A percentile compares a stretch with the other conserved stretches of the same genome.
These are phyloP conservation scores for Tetracladium marchalianum DNA, from an alignment of 495 filamentous ascomycete genomes.

Conservation along the genomic window DNA sequence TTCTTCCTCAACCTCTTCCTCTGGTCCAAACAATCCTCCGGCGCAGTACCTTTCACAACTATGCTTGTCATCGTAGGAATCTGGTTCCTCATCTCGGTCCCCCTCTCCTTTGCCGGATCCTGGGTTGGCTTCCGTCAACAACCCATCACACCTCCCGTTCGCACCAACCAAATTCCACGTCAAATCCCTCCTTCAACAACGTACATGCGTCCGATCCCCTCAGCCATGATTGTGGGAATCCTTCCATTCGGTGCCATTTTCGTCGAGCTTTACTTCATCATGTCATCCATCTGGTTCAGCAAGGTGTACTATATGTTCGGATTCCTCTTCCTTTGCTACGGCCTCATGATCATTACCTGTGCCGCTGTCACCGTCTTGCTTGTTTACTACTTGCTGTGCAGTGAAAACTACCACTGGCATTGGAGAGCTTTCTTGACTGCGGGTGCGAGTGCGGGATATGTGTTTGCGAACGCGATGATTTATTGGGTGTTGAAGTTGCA, in stretches of 20 bases:
- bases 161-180: constrained; percentile 94
- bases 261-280: constrained; percentile 96
- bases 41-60: constrained; percentile 90
- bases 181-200: constrained; percentile 79
- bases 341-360: constrained; percentile 91
- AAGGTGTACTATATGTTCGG: constrained; percentile 99
- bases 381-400: constrained; percentile 89
- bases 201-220: constrained; percentile 76
- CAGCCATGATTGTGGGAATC: constrained; percentile 80
- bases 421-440: constrained; percentile 88
- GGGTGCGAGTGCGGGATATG: constrained; percentile 78
- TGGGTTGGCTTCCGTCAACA: constrained; percentile 77
- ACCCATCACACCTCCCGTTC: constrained; percentile 66
- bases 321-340: constrained; percentile 96
- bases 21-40: constrained; percentile 81
- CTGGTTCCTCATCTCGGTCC: constrained; percentile 94
- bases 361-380: constrained; percentile 86
- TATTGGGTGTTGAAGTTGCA: constrained; percentile 83
- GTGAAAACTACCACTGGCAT: constrained; percentile 98
- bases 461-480: constrained; percentile 78
- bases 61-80: constrained; percentile 90
- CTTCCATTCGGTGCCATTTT: constrained; percentile 94
- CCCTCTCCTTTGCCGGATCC: constrained; percentile 78
- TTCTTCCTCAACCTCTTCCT: constrained; percentile 95
- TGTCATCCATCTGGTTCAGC: constrained; percentile 94